phyloP scores from a whole-genome alignment of 2,329 filamentous ascomycete species.

The Colletotrichum brevisporum region DNA sequence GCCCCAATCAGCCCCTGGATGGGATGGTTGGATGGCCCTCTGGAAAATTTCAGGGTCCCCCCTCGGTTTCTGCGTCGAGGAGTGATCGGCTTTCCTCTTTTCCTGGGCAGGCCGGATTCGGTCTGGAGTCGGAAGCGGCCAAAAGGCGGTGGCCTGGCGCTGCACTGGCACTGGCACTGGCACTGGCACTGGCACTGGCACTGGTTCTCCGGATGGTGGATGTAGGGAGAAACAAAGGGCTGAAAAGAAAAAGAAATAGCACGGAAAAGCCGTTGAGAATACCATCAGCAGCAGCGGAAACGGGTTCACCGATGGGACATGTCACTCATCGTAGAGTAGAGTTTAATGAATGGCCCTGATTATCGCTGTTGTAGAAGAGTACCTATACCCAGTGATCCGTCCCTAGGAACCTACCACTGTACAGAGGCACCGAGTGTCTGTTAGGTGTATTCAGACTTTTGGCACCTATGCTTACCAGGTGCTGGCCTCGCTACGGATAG shows the following conservation, averaged over 20 bases:
- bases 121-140: background rate
- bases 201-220: background rate
- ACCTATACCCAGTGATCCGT: too few species aligned
- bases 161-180: slow-evolving; percentile 1
- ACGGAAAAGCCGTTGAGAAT: background rate
- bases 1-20: slow-evolving; percentile 7
- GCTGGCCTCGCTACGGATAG: too few species aligned
- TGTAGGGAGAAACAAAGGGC: background rate
- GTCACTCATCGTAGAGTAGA: too few species aligned
- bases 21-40: slow-evolving; percentile 6
- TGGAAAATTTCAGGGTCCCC: slow-evolving; percentile 36
- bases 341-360: too few species aligned
- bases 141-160: slow-evolving; percentile 11
- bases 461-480: too few species aligned
- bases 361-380: too few species aligned
- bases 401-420: too few species aligned
- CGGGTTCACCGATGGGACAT: slow-evolving; percentile 4
- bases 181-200: background rate
- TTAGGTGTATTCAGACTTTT: too few species aligned
- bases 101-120: slow-evolving; percentile 18
- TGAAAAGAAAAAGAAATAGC: background rate
- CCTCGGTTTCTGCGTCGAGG: slow-evolving; percentile 16
- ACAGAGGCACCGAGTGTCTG: too few species aligned
- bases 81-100: slow-evolving; percentile 32
- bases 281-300: background rate